A percentile compares a stretch with the other conserved stretches of the same genome.
phyloP scores from a whole-genome alignment of 2,329 filamentous ascomycete genomes.

The Setomelanomma holmii region DNA sequence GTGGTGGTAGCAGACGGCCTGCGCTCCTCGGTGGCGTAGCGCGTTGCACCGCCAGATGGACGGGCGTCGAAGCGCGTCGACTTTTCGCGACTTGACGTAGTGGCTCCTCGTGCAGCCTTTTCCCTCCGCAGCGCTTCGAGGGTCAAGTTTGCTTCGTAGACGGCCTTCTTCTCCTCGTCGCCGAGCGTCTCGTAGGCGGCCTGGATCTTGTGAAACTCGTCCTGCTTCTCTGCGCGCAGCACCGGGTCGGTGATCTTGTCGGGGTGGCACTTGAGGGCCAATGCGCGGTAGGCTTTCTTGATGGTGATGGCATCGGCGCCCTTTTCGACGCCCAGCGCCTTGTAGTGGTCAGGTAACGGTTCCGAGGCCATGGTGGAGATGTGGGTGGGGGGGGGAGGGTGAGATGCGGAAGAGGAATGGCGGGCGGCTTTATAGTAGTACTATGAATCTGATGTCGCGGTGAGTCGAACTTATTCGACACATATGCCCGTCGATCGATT shows the following conservation, averaged over 20 bases:
- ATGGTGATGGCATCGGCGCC: slow-evolving; percentile 75
- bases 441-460: slow-evolving; percentile 15
- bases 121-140: slow-evolving; percentile 70
- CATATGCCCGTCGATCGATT: slow-evolving; percentile 12
- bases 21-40: slow-evolving; percentile 45
- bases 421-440: slow-evolving; percentile 18
- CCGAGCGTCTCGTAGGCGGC: slow-evolving; percentile 90
- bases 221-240: slow-evolving; percentile 78
- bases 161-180: slow-evolving; percentile 73
- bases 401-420: slow-evolving; percentile 3
- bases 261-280: slow-evolving; percentile 86
- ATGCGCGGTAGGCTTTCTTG: slow-evolving; percentile 80
- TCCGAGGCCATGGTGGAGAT: slow-evolving; percentile 57
- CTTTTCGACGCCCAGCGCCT: slow-evolving; percentile 73
- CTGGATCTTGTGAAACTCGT: slow-evolving; percentile 91
- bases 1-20: slow-evolving; percentile 22
- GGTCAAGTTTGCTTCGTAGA: slow-evolving; percentile 79
- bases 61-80: slow-evolving; percentile 44
- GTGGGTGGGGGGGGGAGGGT: slow-evolving; percentile 7
- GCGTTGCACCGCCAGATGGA: slow-evolving; percentile 33
- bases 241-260: slow-evolving; percentile 86
- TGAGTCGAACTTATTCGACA: slow-evolving; percentile 13
- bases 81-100: slow-evolving; percentile 35
- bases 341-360: slow-evolving; percentile 77
- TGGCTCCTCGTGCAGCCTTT: slow-evolving; percentile 51